These are phyloP conservation scores for Kodamaea sp. DNA, from an alignment of 1,139 yeast genomes.

Conservation along the genomic window DNA sequence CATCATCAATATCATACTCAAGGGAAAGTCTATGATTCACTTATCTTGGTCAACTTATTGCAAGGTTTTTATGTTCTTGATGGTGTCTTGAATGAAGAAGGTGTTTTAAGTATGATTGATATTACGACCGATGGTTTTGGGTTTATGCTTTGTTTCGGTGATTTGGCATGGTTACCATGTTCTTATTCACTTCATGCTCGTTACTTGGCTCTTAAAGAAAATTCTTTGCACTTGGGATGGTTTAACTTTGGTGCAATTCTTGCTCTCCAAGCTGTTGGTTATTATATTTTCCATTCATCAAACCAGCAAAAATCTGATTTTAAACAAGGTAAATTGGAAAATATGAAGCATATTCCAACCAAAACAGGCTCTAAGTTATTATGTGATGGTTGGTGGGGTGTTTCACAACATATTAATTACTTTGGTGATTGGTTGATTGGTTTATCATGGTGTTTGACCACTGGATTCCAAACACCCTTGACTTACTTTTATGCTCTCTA, in stretches of 20 bases:
- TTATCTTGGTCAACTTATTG: conserved; percentile 61
- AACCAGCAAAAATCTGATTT: conserved; percentile 84
- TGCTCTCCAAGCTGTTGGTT: conserved; percentile 55
- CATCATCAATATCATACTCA: conserved; percentile 70
- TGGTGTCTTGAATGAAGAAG: conserved; percentile 89
- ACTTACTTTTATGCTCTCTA: conserved; percentile 85
- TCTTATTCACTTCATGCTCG: conserved; percentile 84
- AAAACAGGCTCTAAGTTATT: conserved; percentile 75
- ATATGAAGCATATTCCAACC: conserved; percentile 63
- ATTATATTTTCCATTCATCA: conserved; percentile 76
- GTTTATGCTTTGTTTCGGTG: conserved; percentile 93
- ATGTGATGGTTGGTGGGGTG: conserved; percentile 95
- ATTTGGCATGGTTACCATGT: conserved; percentile 90
- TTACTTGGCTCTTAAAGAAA: conserved; percentile 57
- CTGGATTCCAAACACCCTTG: conserved; percentile 76
- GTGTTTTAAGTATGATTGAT: conserved; percentile 90
- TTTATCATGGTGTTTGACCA: conserved; percentile 87
- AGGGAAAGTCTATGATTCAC: conserved; percentile 68
- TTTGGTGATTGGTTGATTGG: conserved; percentile 95
- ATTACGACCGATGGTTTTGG: conserved; percentile 96
- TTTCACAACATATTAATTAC: conserved; percentile 89
- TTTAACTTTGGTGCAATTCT: conserved; percentile 32
- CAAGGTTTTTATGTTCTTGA: conserved; percentile 86
- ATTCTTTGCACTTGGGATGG: conserved; percentile 56
- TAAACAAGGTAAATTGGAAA: conserved; percentile 68